Evolutionary conservation across 805 yeast species (phyloP).

Genomic region (Candida corydali): DNA sequence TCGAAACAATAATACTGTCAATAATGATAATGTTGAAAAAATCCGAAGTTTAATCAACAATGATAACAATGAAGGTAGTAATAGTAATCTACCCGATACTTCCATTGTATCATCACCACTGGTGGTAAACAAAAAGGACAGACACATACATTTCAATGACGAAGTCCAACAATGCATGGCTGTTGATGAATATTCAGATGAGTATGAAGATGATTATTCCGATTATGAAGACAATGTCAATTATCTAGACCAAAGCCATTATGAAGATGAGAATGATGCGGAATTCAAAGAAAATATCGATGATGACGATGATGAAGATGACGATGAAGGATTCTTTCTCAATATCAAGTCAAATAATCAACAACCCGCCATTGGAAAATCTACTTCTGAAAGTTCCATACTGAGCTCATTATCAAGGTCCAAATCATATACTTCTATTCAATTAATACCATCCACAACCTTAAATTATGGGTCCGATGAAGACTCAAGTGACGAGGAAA

Average conservation of each 20-base stretch:
- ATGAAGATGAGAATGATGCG: conserved; percentile 7
- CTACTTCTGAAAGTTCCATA: conserved; percentile 16
- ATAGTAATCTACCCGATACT: neutral
- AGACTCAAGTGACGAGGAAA: conserved; percentile 59
- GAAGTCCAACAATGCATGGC: conserved; percentile 94
- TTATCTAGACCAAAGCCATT: conserved; percentile 8
- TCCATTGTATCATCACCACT: too few relatives aligned
- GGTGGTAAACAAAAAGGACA: conserved; percentile 4
- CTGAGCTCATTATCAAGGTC: conserved; percentile 25
- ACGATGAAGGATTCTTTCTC: conserved; percentile 67
- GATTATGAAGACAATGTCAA: conserved; percentile 14
- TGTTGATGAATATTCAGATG: conserved; percentile 43
- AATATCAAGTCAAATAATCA: conserved; percentile 45
- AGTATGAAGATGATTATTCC: conserved; percentile 27
- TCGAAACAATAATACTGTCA: conserved; percentile 11
- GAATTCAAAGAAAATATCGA: conserved; percentile 4
- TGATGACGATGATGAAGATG: conserved; percentile 48
- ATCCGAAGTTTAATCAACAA: conserved; percentile 13
- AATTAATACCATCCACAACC: conserved; percentile 80
- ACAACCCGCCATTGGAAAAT: conserved; percentile 15
- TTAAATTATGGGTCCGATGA: conserved; percentile 70
- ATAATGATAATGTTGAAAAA: conserved; percentile 15
- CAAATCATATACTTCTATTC: conserved; percentile 44
- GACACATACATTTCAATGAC: conserved; percentile 90
- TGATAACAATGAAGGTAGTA: neutral